Evolutionary conservation across 2,329 filamentous ascomycete genomes (phyloP).

Genomic region (Epicoccum sorghinum): DNA sequence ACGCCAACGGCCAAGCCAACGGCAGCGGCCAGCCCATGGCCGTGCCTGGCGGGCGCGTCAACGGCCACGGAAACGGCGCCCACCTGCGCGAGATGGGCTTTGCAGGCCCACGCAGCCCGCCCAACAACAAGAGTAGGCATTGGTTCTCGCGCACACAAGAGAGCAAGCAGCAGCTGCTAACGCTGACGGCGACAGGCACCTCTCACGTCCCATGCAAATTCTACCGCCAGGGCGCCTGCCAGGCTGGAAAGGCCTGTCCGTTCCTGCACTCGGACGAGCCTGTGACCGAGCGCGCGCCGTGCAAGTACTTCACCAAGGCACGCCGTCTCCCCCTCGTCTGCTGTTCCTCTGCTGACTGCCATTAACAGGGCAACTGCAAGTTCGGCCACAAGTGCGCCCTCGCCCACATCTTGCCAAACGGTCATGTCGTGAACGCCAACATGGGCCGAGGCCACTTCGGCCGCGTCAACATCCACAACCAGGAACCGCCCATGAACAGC

Average conservation of each 20-base stretch:
- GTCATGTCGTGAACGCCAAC: constrained; percentile 82
- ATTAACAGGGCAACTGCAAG: constrained; percentile 88
- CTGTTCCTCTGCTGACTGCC: not conserved
- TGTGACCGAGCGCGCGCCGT: constrained; percentile 81
- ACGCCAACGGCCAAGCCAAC: constrained; percentile 39
- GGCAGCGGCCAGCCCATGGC: constrained; percentile 43
- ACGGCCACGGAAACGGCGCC: constrained; percentile 39
- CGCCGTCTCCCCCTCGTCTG: not conserved
- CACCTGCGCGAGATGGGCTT: constrained; percentile 48
- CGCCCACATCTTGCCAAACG: constrained; percentile 92
- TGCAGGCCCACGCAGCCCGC: constrained; percentile 53
- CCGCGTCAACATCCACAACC: constrained; percentile 70
- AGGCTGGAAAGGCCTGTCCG: constrained; percentile 93
- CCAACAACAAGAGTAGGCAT: constrained; percentile 56
- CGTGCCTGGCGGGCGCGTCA: constrained; percentile 44
- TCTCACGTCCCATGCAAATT: constrained; percentile 99
- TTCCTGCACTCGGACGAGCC: constrained; percentile 93
- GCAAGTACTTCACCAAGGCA: constrained; percentile 99
- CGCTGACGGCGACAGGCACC: constrained; percentile 68
- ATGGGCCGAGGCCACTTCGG: constrained; percentile 63
- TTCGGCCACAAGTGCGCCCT: constrained; percentile 98
- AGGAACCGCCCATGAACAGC: constrained; percentile 75
- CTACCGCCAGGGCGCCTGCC: constrained; percentile 94
- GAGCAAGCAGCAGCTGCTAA: not conserved
- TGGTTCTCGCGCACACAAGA: not conserved